These are phyloP conservation scores for Emergomyces africanus DNA, from an alignment of 2,329 filamentous ascomycete genomes.

Conservation along the genomic window DNA sequence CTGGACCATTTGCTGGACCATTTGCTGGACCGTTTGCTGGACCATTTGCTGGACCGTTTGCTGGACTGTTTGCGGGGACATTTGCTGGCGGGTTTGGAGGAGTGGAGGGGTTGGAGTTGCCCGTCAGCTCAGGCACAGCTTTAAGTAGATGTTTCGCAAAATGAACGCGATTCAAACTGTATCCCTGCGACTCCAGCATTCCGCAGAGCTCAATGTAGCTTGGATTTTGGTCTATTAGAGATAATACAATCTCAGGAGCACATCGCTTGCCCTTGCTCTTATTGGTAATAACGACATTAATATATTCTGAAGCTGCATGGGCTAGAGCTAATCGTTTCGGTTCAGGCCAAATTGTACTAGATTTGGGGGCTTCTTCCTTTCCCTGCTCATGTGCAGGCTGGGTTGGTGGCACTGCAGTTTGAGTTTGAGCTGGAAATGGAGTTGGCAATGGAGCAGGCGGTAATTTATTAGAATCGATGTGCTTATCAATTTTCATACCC, in stretches of 20 bases:
- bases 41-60: neutral
- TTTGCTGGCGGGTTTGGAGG: neutral
- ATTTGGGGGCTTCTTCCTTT: conserved; percentile 2
- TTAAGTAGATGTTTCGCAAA: conserved; percentile 40
- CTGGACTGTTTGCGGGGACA: neutral
- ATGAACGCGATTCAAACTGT: conserved; percentile 38
- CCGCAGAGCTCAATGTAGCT: conserved; percentile 45
- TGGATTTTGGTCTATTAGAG: conserved; percentile 40
- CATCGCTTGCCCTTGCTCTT: conserved; percentile 29
- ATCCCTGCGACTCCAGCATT: conserved; percentile 36
- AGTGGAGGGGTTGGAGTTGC: conserved; percentile 1
- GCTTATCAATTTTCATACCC: neutral
- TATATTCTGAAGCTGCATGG: conserved; percentile 35
- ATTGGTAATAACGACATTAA: conserved; percentile 24
- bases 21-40: neutral
- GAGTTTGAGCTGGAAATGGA: neutral
- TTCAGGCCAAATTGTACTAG: conserved; percentile 38
- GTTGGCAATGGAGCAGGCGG: neutral
- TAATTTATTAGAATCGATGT: neutral
- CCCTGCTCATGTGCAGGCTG: neutral
- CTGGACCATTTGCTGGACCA: no score
- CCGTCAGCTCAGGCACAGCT: conserved; percentile 17
- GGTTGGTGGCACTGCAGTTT: conserved; percentile 9
- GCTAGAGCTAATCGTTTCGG: conserved; percentile 38
- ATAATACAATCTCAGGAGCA: conserved; percentile 28